Evolutionary conservation across 352 stramenopile species (phyloP).

Genomic region (Phytopythium kandeliae): DNA sequence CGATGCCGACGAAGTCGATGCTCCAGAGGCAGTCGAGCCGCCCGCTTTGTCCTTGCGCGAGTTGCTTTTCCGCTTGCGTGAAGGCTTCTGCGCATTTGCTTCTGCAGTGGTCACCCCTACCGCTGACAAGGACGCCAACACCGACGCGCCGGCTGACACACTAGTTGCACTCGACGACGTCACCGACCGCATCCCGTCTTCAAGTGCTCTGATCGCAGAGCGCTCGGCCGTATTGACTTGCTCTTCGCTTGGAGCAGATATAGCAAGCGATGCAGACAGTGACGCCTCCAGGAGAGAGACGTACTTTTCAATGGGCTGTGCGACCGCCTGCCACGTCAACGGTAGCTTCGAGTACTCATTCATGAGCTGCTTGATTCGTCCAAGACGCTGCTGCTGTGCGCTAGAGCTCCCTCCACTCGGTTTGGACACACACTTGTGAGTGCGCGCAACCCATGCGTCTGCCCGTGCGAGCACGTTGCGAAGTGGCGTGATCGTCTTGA

Average conservation of each 20-base stretch:
- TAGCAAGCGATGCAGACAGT: not conserved
- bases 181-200: conserved; percentile 32
- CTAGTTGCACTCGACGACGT: conserved; percentile 14
- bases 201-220: conserved; percentile 23
- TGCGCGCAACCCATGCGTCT: conserved; percentile 75
- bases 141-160: conserved; percentile 2
- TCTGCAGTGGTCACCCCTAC: not conserved
- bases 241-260: conserved; percentile 5
- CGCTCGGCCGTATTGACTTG: conserved; percentile 18
- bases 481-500: conserved; percentile 59
- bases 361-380: conserved; percentile 62
- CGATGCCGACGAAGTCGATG: not conserved
- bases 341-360: conserved; percentile 89
- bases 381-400: conserved; percentile 30
- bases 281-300: conserved; percentile 19
- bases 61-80: conserved; percentile 66
- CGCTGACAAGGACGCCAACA: not conserved
- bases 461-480: conserved; percentile 67
- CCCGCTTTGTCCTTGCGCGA: conserved; percentile 54
- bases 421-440: conserved; percentile 76
- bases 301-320: conserved; percentile 31
- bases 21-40: conserved; percentile 3
- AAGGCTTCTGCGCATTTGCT: conserved; percentile 18
- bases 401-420: conserved; percentile 26
- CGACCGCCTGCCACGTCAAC: conserved; percentile 46